phyloP scores from a whole-genome alignment of 163 green algal genomes.

The Volvox carteri region DNA sequence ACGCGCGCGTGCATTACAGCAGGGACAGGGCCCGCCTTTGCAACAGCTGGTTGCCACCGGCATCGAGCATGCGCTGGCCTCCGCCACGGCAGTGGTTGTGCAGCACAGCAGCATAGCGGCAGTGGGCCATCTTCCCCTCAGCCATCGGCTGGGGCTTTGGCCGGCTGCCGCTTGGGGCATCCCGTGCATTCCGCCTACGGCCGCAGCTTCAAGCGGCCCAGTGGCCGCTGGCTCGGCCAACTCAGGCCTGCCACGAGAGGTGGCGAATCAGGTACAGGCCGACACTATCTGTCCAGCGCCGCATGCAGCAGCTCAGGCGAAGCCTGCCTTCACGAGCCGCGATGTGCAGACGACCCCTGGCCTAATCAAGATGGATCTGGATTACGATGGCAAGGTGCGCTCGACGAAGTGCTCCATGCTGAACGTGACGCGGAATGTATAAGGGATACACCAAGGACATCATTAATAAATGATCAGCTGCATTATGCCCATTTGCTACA shows the following conservation, averaged over 20 bases:
- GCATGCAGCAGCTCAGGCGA: background rate
- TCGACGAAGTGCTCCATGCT: no score
- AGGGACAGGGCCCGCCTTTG: background rate
- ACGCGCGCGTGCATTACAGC: background rate
- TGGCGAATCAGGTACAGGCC: background rate
- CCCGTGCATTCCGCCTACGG: background rate
- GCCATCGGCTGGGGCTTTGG: constrained; percentile 41
- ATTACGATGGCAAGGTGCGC: background rate
- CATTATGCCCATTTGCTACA: no score
- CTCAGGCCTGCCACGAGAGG: background rate
- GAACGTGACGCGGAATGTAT: no score
- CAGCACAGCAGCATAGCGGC: background rate
- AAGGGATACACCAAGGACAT: no score
- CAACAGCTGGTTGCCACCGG: constrained; percentile 33
- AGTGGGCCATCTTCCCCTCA: constrained; percentile 10
- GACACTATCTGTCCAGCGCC: background rate
- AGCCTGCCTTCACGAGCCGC: constrained; percentile 4
- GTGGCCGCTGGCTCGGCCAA: background rate
- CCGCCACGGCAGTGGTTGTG: background rate
- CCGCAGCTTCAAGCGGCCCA: background rate
- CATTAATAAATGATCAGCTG: no score
- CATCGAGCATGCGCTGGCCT: background rate
- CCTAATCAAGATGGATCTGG: background rate
- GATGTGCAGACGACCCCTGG: constrained; percentile 48
- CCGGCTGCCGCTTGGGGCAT: constrained; percentile 16